Percentiles rank a stretch among this genome's conserved stretches.
phyloP scores from a whole-genome alignment of 495 filamentous ascomycete species.

The Neurospora terricola region DNA sequence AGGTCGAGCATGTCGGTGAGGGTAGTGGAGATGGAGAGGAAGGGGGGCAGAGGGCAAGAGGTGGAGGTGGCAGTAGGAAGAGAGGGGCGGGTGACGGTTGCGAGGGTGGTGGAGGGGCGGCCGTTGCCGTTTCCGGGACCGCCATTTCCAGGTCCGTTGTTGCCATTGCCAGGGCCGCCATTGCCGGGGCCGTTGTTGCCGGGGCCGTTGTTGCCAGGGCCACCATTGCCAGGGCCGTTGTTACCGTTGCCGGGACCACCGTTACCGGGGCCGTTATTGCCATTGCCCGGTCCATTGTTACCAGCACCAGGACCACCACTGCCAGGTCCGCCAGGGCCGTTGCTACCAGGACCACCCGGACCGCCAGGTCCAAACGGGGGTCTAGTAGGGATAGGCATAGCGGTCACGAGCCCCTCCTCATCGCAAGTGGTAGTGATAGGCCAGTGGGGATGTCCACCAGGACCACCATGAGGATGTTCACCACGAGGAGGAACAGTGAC shows the following conservation, averaged over 20 bases:
- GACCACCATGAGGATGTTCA: background rate
- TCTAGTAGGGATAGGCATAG: background rate
- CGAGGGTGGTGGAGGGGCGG: background rate
- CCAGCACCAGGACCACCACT: background rate
- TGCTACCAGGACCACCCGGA: background rate
- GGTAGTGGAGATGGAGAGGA: background rate
- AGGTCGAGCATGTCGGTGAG: constrained; percentile 3
- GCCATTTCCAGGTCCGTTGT: background rate
- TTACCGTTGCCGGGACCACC: background rate
- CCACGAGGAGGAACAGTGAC: background rate
- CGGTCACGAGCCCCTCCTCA: background rate
- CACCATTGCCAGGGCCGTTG: background rate
- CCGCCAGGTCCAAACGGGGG: background rate
- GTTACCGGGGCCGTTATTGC: background rate
- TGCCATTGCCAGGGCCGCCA: background rate
- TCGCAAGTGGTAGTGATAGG: background rate
- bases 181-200: background rate
- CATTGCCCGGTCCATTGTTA: background rate
- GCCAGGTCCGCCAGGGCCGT: background rate
- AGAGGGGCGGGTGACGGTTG: background rate
- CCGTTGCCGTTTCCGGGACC: too few species aligned
- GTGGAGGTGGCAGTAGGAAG: background rate
- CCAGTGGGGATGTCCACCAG: background rate
- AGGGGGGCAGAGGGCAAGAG: background rate
- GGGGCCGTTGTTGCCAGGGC: background rate